A percentile compares a stretch with the other conserved stretches of the same genome.
Conservation (phyloP, 371 early-diverging fungal species). For the Capillidium heterosporum region DNA sequence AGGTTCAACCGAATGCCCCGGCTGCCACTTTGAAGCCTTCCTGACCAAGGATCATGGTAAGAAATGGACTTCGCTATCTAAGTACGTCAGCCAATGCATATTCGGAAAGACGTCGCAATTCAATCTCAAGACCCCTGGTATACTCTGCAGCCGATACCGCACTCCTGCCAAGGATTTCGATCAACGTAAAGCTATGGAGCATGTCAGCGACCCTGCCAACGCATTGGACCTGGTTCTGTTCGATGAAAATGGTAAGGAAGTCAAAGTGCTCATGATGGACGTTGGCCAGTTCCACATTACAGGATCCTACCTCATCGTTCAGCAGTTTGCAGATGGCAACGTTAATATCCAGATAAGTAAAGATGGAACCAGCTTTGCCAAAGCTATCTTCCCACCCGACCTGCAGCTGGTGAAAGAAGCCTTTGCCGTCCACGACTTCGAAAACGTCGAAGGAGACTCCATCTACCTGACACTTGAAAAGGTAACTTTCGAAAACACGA, state of each 20-base stretch:
- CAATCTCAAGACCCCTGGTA: slow-evolving; percentile 12
- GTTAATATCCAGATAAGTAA: slow-evolving; percentile 39
- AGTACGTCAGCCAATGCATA: slow-evolving; percentile 52
- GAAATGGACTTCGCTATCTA: slow-evolving; percentile 44
- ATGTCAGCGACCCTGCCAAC: background rate
- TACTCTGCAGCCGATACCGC: slow-evolving; percentile 58
- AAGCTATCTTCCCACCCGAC: slow-evolving; percentile 48
- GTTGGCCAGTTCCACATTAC: background rate
- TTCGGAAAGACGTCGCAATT: slow-evolving; percentile 52
- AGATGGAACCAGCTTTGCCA: slow-evolving; percentile 48
- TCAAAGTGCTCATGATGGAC: background rate
- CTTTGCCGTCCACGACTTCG: slow-evolving; percentile 62
- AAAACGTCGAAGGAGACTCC: slow-evolving; percentile 29
- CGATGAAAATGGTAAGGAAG: background rate
- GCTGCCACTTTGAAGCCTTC: slow-evolving; percentile 34
- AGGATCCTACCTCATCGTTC: background rate
- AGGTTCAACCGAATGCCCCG: slow-evolving; percentile 25
- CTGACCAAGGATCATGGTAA: slow-evolving; percentile 50
- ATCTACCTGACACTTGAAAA: background rate
- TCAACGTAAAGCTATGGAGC: background rate
- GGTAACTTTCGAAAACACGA: background rate
- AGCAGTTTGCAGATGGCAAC: slow-evolving; percentile 52
- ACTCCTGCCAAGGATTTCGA: background rate
- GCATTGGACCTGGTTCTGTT: background rate
- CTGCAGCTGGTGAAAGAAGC: slow-evolving; percentile 16